phyloP scores from a whole-genome alignment of 2,329 filamentous ascomycete genomes.

The Trichoderma lentiforme region DNA sequence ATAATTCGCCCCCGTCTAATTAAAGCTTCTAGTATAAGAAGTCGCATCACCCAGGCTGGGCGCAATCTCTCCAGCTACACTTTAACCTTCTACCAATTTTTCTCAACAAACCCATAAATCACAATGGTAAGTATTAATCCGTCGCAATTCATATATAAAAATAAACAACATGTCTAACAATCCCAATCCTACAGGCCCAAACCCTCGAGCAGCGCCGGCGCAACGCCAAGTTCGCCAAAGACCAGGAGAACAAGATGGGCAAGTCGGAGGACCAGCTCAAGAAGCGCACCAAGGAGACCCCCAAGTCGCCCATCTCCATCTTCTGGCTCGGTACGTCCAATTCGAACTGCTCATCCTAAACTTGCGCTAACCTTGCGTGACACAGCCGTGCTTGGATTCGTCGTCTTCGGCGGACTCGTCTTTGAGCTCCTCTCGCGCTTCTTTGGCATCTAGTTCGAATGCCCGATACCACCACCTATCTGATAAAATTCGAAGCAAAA shows the following conservation, averaged over 20 bases:
- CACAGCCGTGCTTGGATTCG: constrained; percentile 54
- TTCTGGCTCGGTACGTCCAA: constrained; percentile 56
- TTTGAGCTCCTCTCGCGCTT: constrained; percentile 57
- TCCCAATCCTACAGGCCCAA: constrained; percentile 58
- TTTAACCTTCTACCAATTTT: not conserved
- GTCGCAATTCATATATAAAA: not conserved
- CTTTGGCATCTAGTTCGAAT: constrained; percentile 35
- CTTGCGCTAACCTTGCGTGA: not conserved
- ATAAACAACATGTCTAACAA: not conserved
- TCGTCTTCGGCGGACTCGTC: constrained; percentile 58
- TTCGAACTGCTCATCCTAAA: not conserved
- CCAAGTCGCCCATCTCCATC: constrained; percentile 62
- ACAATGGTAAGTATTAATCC: constrained; percentile 4
- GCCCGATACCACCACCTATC: not conserved
- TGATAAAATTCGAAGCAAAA: not conserved
- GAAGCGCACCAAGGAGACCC: constrained; percentile 53
- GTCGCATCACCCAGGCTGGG: not conserved
- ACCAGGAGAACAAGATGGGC: constrained; percentile 70
- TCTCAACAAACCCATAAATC: not conserved
- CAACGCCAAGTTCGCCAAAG: constrained; percentile 74
- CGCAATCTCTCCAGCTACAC: not conserved
- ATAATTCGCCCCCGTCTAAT: not conserved
- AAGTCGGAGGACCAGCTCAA: constrained; percentile 65
- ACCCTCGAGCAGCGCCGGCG: constrained; percentile 78
- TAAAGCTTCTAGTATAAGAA: not conserved